phyloP scores from a whole-genome alignment of 495 filamentous ascomycete species.

The Astrothelium subdiscretum region DNA sequence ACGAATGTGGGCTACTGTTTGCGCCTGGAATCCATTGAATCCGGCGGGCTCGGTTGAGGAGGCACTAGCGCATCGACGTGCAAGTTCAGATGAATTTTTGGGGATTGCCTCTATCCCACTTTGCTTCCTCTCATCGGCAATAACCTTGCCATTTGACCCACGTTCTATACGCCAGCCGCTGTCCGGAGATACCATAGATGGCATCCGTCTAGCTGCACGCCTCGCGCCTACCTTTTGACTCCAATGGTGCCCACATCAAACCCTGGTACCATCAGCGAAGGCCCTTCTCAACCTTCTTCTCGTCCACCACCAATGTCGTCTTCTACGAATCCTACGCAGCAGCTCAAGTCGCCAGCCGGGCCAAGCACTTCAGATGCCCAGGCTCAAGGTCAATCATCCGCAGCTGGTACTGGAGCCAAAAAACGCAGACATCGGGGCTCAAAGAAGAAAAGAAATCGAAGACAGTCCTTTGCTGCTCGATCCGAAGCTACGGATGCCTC shows the following conservation, averaged over 20 bases:
- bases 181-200: background rate
- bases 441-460: constrained; percentile 46
- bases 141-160: background rate
- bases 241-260: background rate
- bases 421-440: constrained; percentile 41
- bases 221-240: background rate
- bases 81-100: background rate
- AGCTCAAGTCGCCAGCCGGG: background rate
- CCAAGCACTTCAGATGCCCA: background rate
- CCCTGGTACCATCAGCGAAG: background rate
- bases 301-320: background rate
- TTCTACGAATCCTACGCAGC: background rate
- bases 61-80: background rate
- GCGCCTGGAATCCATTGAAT: background rate
- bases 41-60: background rate
- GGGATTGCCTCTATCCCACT: background rate
- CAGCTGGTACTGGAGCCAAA: constrained; percentile 18
- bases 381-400: constrained; percentile 3
- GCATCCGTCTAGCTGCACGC: background rate
- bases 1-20: too few species aligned
- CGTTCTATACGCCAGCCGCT: background rate
- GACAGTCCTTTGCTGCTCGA: constrained; percentile 50
- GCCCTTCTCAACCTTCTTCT: background rate
- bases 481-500: constrained; percentile 30
- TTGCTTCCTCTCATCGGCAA: background rate